Percentiles rank a stretch among this genome's conserved stretches.
Conservation (phyloP, 495 filamentous ascomycete genomes). For the Penicillium salamii region DNA sequence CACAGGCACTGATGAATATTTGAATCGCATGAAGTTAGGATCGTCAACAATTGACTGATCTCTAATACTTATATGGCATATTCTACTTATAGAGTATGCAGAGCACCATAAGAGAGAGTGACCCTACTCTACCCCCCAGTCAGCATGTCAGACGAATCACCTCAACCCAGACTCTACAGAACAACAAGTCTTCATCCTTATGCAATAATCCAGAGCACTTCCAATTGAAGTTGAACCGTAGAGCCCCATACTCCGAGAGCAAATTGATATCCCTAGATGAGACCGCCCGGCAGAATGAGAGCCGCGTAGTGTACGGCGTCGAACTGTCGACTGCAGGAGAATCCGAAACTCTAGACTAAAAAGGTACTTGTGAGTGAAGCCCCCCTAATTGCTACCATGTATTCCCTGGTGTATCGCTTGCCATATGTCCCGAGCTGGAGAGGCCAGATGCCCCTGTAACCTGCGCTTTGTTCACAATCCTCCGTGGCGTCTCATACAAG, state of each 20-base stretch:
- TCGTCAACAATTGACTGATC: too few relatives aligned
- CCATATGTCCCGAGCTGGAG: not conserved
- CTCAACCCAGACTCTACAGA: not conserved
- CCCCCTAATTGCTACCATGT: slow-evolving; percentile 1
- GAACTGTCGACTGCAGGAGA: slow-evolving; percentile 15
- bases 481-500: slow-evolving; percentile 28
- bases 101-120: too few relatives aligned
- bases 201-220: too few relatives aligned
- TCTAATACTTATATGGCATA: too few relatives aligned
- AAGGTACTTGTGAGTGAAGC: slow-evolving; percentile 24
- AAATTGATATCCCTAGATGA: slow-evolving; percentile 1
- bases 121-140: not conserved
- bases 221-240: too few relatives aligned
- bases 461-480: slow-evolving; percentile 28
- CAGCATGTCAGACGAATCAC: not conserved
- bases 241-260: not conserved
- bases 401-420: not conserved
- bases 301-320: slow-evolving; percentile 14
- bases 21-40: too few relatives aligned
- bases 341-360: slow-evolving; percentile 8
- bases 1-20: too few relatives aligned
- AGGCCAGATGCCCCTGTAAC: slow-evolving; percentile 17
- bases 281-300: slow-evolving; percentile 25
- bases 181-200: too few relatives aligned
- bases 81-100: too few relatives aligned